Evolutionary conservation across 2,329 filamentous ascomycete species (phyloP), one percentile per base, ranked within the genome.

Genomic region (Verticillium albo-atrum): DNA sequence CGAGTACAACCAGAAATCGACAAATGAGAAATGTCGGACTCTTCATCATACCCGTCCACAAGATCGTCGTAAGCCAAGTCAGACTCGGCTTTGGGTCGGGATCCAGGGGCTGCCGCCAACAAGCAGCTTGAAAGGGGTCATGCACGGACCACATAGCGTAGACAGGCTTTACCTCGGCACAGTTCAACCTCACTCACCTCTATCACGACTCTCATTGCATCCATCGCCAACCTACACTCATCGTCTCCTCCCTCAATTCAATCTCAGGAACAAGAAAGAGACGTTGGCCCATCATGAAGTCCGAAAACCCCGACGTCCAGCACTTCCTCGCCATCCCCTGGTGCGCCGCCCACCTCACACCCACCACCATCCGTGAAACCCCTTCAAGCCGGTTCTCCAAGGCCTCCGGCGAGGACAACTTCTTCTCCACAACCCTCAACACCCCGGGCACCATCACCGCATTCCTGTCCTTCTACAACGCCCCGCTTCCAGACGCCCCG

Each of bases 241-340:
- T 15, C 12, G 2, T 15, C 34, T 6, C 14, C 34, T 17, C 34
- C 14, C 12, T 37, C 34, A 37, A 17, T 37, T 37, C 34, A 6
- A 15, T n/a, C 14, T 17, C 6, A 2, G 14, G 3, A 37, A 1
- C 17, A 3, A 6, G 34, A 37, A 3, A 6, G 6, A 2, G 17
- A 3, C 15, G 4, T 17, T 15, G 17, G 17, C 6, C 30, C 53
- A 30, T 20, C 9, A 63, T 63, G 62, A 60, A 58, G 37, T 54
- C 58, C 15, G 37, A 53, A 12, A 57, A 59, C 37, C 59, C 56
- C 4, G 62, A 64, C 56, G 30, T 59, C 23, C 58, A 64, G 42
- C 62, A 74, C 67, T 77, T 77, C 68, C 63, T 62, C 54, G 66
- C 71, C 2, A 68, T 74, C 53, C 70, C 74, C 12, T 77, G 75